Evolutionary conservation across 2,329 filamentous ascomycete species (phyloP), one percentile per base, ranked within the genome.

Genomic region (Chrysoporthe cubensis): DNA sequence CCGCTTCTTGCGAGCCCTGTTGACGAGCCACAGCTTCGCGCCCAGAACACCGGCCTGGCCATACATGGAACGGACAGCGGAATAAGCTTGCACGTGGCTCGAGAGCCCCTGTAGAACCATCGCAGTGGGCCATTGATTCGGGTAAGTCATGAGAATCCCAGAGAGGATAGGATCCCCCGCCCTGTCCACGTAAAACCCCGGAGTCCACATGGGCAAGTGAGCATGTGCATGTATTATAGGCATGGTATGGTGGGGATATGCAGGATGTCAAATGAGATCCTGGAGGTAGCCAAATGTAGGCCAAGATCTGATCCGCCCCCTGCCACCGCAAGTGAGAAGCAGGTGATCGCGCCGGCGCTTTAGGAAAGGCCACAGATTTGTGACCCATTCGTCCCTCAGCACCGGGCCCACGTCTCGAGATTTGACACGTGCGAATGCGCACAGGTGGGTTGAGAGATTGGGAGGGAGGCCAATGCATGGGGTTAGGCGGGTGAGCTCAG

Each of bases 211-310:
- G 42, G 11, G 32, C 11, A 16, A 34, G 26, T 48, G 26, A 48
- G 21, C 59, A 37, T 61, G 59, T 46, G 42, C 26, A 16, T 26
- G 16, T 46, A 18, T n/a, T 48, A 18, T 46, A 26, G 59, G n/a
- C 18, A 18, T n/a, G 18, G 43, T 61, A 32, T 26, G 7, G 43
- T 32, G 59, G 59, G 48, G 59, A 61, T 34, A 46, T 43, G 57
- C 59, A 61, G 32, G 54, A 43, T 48, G 16, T 61, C 26, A 32
- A 61, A 34, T 61, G 59, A 48, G 42, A 61, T 61, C 59, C 43
- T 57, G 54, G 54, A 32, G 59, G 59, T n/a, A 16, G 42, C 8
- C 43, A 21, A 46, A 48, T 57, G 34, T 21, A 37, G 18, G 54
- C 54, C 54, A 14, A 21, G 16, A 57, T 57, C 54, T 57, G 26